Base-by-base conservation (phyloP, 257 asterid genomes). In the Solanum arcanum region DNA sequence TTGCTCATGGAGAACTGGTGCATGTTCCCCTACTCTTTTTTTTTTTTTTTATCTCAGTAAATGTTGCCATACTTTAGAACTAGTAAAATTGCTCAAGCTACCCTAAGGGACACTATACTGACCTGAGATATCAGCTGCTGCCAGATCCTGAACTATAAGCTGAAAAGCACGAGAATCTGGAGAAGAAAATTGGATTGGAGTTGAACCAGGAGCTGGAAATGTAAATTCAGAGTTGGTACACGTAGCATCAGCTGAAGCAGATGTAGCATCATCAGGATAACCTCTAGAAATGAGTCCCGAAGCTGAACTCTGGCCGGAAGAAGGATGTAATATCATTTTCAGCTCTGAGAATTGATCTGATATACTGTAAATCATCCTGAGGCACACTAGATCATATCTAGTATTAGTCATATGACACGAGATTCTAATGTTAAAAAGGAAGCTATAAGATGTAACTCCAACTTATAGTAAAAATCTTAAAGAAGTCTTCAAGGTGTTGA, bases 301-400 rank as follows among this genome's bases (percentile, higher is more conserved):
- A 88, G 97, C 91, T 89, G 99, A 92, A 92, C 92, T 92, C 89
- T 91, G 90, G 91, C 91, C 90, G 90, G 95, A 91, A 81, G 98
- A 91, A 83, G 97, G 91, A 89, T 94, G 91, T 86, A 97, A 93
- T 89, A 94, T 92, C 98, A 96, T 92, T 91, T 96, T 95, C 91
- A 97, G 97, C 96, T 96, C 99, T 90, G 98, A 95, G 89, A 97
- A 96, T 91, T 92, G 99, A 72, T 97, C 99, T 69, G 99, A 96
- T 95, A 97, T 96, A 98, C 94, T 97, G 98, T 93, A 93, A 91
- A 96, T 93, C 99, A 97, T 97, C 99, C 99, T 97, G 99, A 94
- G 91, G 98, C 98, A 94, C 97, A 94, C 99, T 96, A 92, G 94
- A 92, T 90, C 92, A 90, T 90, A 93, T 91, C 90, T 90, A 88